phyloP scores from a whole-genome alignment of 2,329 filamentous ascomycete genomes.

The Aspergillus clavatus region DNA sequence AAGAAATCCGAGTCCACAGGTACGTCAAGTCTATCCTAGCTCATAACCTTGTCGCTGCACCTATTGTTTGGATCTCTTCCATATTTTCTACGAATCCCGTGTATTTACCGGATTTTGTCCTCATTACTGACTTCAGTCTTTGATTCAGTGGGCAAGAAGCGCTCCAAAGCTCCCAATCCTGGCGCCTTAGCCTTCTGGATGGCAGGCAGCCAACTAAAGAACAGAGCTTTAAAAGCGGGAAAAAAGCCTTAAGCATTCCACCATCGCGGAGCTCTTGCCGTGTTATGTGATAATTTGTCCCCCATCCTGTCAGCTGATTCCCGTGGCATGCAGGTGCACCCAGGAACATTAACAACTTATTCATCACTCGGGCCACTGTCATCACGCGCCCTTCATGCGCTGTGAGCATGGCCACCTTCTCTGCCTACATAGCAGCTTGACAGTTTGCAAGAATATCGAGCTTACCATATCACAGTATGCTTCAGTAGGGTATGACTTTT shows the following conservation, averaged over 20 bases:
- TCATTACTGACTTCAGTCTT: background rate
- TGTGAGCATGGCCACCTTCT: background rate
- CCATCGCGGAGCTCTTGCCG: constrained; percentile 20
- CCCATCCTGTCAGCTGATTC: constrained; percentile 3
- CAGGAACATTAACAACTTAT: background rate
- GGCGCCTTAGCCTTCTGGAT: constrained; percentile 43
- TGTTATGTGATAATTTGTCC: constrained; percentile 26
- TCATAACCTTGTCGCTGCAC: constrained; percentile 1
- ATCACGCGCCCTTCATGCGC: background rate
- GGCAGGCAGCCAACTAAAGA: constrained; percentile 32
- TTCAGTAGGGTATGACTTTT: constrained; percentile 44
- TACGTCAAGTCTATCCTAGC: constrained; percentile 18
- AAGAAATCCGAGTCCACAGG: constrained; percentile 32
- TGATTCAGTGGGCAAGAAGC: constrained; percentile 30
- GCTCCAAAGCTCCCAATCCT: constrained; percentile 23
- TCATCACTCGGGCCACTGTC: background rate
- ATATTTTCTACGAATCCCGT: background rate
- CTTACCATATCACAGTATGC: constrained; percentile 21
- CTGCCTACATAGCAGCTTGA: constrained; percentile 3
- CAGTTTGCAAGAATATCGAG: constrained; percentile 10
- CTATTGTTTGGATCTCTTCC: background rate
- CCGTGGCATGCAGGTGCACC: constrained; percentile 4
- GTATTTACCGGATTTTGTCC: too few relatives aligned
- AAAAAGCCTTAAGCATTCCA: constrained; percentile 42
- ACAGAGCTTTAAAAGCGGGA: constrained; percentile 42